phyloP scores from a whole-genome alignment of 306 rosid genomes.

The Trichosanthes cucumerina region DNA sequence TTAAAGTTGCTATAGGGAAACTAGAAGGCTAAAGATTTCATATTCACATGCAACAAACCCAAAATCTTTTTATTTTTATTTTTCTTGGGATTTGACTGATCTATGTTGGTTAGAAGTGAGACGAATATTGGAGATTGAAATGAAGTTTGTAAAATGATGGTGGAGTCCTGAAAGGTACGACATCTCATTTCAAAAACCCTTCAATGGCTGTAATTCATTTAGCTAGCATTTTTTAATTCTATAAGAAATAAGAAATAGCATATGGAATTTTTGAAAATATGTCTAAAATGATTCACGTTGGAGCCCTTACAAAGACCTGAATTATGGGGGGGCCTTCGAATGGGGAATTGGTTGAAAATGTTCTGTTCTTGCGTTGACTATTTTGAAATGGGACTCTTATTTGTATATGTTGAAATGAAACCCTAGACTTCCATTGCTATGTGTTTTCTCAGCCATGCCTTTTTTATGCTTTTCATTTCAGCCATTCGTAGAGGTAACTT shows the following conservation, averaged over 20 bases:
- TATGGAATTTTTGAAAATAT: neutral
- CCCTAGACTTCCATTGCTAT: neutral
- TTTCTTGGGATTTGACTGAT: neutral
- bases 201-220: neutral
- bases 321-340: neutral
- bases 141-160: neutral
- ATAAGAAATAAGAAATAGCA: neutral
- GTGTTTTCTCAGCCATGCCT: neutral
- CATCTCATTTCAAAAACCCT: neutral
- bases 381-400: neutral
- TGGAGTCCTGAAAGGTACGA: neutral
- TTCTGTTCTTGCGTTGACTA: neutral
- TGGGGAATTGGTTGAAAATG: neutral
- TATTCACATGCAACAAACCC: neutral
- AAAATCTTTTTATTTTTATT: neutral
- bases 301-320: neutral
- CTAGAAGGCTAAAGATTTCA: neutral
- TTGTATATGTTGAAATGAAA: neutral
- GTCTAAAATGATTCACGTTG: neutral
- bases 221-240: neutral
- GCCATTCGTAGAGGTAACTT: slow-evolving; percentile 6
- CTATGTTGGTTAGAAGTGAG: neutral
- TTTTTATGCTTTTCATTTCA: neutral
- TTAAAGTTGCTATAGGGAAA: neutral
- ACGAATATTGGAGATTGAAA: neutral